Base-by-base conservation (phyloP, 2,329 filamentous ascomycete genomes). In the Ceratocystis colombiana region DNA sequence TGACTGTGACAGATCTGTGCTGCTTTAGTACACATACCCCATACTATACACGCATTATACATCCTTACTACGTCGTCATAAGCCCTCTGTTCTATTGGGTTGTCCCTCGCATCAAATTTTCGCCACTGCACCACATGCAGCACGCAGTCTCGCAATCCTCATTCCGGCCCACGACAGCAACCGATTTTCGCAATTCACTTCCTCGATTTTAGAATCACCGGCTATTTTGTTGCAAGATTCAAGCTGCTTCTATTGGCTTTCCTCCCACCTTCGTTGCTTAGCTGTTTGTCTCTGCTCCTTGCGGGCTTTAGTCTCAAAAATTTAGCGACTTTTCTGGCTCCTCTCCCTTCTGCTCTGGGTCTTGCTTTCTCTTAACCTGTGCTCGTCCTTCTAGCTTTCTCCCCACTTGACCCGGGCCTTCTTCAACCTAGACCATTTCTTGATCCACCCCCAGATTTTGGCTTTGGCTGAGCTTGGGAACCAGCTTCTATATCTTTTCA, bases 371-470 rank as follows among this genome's bases (percentile, higher is more conserved):
- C 41, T 20, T 45, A 4, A 41, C 37, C 12, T 15, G 37, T 41
- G 12, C 37, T 62, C 20, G 61, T 55, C 22, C 20, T 55, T 15
- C 50, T 62, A 41, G 44, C 41, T 17, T 46, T 20, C 61, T 57
- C 53, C 53, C 53, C 53, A 57, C 53, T 57, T 12, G 53, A 57
- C 53, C 53, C 45, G 61, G 61, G 41, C 41, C 61, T 20, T 30
- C 45, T 63, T 63, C 41, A 46, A 63, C 41, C 61, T 62, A 46
- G 41, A 15, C 45, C 45, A 48, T 44, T 44, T 63, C 44, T 62
- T 46, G 37, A 62, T 48, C 45, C 61, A 63, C 61, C 61, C 61
- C 61, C 61, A 48, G 61, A 63, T 63, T 63, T 50, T 63, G 61
- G 45, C 33, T 45, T 44, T 46, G 45, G 61, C 33, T 22, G n/a